These are phyloP conservation scores for Diplodia intermedia DNA, from an alignment of 2,329 filamentous ascomycete species.

Conservation along the genomic window DNA sequence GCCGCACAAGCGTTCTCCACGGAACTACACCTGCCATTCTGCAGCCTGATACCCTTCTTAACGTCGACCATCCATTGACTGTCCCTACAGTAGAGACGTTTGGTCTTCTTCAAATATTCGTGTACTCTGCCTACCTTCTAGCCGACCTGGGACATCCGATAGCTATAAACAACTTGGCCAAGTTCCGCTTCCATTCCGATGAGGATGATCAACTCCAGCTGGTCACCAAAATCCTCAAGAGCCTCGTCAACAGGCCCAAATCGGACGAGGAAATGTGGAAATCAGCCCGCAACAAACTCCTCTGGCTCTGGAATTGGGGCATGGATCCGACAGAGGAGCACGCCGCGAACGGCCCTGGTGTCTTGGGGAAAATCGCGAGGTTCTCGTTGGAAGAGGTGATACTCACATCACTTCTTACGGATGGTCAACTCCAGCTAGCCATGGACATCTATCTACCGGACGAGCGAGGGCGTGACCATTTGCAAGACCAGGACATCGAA, in stretches of 20 bases:
- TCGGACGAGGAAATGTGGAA: constrained; percentile 69
- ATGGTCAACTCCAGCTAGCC: constrained; percentile 62
- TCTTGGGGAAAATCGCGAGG: constrained; percentile 64
- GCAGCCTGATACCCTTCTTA: constrained; percentile 58
- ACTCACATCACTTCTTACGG: constrained; percentile 64
- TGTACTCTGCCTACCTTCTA: constrained; percentile 58
- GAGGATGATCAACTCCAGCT: constrained; percentile 69
- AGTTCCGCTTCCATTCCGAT: constrained; percentile 69
- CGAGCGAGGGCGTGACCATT: constrained; percentile 56
- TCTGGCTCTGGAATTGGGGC: constrained; percentile 79
- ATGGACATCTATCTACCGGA: constrained; percentile 65
- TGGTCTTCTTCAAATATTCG: constrained; percentile 67
- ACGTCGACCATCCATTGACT: constrained; percentile 69
- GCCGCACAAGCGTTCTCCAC: constrained; percentile 44
- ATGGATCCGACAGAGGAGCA: constrained; percentile 53
- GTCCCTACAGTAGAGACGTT: constrained; percentile 63
- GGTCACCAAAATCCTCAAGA: constrained; percentile 65
- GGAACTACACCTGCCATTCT: constrained; percentile 46
- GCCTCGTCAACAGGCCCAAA: constrained; percentile 58
- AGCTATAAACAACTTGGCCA: constrained; percentile 56
- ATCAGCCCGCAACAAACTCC: constrained; percentile 65
- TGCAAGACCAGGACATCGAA: constrained; percentile 62
- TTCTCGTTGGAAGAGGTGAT: constrained; percentile 73
- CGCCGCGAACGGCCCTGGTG: constrained; percentile 54
- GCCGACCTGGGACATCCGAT: constrained; percentile 50